Conservation (phyloP, 2,329 filamentous ascomycete species). For the Paecilomyces variotii region DNA sequence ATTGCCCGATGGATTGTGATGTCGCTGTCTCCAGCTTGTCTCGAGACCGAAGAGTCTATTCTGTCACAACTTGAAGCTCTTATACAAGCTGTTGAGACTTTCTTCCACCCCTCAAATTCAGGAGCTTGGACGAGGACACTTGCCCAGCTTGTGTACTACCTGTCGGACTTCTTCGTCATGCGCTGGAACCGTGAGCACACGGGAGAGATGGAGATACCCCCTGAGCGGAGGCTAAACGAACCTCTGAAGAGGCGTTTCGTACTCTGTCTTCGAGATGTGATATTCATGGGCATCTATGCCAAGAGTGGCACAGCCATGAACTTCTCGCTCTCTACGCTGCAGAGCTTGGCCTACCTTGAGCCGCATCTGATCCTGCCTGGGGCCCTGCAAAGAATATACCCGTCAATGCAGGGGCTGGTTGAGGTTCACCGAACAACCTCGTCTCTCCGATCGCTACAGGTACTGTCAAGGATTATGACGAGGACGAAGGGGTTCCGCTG, state of each 20-base stretch:
- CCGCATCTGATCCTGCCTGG: conserved; percentile 87
- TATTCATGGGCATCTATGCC: conserved; percentile 96
- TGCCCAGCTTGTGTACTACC: conserved; percentile 82
- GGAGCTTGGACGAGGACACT: conserved; percentile 85
- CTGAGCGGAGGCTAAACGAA: conserved; percentile 68
- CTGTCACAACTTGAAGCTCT: conserved; percentile 80
- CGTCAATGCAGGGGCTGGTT: conserved; percentile 89
- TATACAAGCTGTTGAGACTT: conserved; percentile 92
- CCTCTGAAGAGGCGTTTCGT: conserved; percentile 87
- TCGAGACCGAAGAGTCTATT: conserved; percentile 70
- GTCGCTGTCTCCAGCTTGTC: conserved; percentile 78
- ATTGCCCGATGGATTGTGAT: conserved; percentile 89
- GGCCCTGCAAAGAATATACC: conserved; percentile 90
- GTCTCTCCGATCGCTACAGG: conserved; percentile 82
- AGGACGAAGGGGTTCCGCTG: conserved; percentile 93
- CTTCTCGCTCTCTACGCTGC: conserved; percentile 83
- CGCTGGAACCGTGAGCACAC: conserved; percentile 94
- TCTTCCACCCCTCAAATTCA: conserved; percentile 96
- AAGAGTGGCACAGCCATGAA: conserved; percentile 89
- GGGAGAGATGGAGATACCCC: conserved; percentile 80
- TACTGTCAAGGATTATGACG: conserved; percentile 84
- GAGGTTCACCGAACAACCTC: conserved; percentile 96
- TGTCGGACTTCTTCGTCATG: conserved; percentile 94
- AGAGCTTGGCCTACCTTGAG: conserved; percentile 83
- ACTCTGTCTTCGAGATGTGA: conserved; percentile 77